phyloP scores from a whole-genome alignment of 2,329 filamentous ascomycete genomes.

The Geosmithia morbida region DNA sequence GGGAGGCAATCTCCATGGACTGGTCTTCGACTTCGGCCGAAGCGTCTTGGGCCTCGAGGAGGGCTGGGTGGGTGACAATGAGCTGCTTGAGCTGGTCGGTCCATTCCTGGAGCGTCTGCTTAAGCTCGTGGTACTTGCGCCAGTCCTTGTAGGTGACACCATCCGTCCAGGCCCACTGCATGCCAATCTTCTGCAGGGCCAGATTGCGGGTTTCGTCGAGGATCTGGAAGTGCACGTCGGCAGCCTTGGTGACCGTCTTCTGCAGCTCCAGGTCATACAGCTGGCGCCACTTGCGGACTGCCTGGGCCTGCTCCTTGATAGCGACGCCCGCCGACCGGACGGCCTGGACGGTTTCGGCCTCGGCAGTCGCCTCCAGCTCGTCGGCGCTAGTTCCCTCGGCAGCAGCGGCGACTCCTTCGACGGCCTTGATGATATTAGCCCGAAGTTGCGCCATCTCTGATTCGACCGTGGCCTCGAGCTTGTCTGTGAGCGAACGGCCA shows the following conservation, averaged over 20 bases:
- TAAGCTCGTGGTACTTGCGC: constrained; percentile 85
- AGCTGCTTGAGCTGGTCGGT: constrained; percentile 66
- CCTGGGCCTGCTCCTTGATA: constrained; percentile 66
- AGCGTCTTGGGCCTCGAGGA: constrained; percentile 52
- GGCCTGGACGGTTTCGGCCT: constrained; percentile 29
- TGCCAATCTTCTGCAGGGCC: constrained; percentile 80
- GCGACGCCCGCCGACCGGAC: constrained; percentile 55
- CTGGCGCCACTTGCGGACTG: constrained; percentile 63
- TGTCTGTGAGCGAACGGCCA: constrained; percentile 50
- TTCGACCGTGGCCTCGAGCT: constrained; percentile 54
- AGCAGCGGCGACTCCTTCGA: constrained; percentile 31
- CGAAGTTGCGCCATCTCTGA: constrained; percentile 53
- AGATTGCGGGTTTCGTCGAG: constrained; percentile 72
- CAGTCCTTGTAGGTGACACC: constrained; percentile 95
- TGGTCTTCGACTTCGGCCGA: constrained; percentile 58
- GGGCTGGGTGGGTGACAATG: constrained; percentile 57
- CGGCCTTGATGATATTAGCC: constrained; percentile 43
- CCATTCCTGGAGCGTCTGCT: constrained; percentile 72
- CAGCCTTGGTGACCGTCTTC: constrained; percentile 52
- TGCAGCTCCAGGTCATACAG: constrained; percentile 57
- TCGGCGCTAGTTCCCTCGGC: constrained; percentile 15
- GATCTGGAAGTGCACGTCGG: constrained; percentile 70
- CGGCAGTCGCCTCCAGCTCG: constrained; percentile 10
- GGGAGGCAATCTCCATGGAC: constrained; percentile 67
- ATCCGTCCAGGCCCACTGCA: constrained; percentile 92